These are phyloP conservation scores for Mycena polygramma DNA, from an alignment of 768 basidiomycete genomes.

Conservation along the genomic window DNA sequence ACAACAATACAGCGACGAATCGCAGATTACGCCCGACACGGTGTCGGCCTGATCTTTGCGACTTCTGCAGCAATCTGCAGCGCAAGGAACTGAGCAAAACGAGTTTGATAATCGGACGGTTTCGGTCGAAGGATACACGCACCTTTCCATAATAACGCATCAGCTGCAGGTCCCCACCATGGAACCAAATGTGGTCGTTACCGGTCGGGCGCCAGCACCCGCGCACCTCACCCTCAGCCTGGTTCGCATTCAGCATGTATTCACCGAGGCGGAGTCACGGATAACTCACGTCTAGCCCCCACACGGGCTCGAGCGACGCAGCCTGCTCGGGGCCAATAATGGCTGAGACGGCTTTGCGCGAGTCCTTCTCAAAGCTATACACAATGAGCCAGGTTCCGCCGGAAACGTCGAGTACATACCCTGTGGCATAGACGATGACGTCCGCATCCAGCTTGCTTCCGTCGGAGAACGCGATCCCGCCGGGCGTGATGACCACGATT, in stretches of 20 bases:
- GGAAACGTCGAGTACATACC: conserved; percentile 41
- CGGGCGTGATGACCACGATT: conserved; percentile 55
- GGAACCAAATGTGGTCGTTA: conserved; percentile 39
- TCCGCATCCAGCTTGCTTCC: conserved; percentile 61
- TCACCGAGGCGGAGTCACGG: neutral
- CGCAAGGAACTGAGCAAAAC: conserved; percentile 28
- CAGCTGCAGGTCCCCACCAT: conserved; percentile 36
- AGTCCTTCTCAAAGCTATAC: conserved; percentile 45
- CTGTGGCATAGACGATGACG: conserved; percentile 63
- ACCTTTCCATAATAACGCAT: conserved; percentile 36
- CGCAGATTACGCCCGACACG: conserved; percentile 10
- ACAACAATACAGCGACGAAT: too few relatives aligned
- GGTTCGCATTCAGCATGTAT: neutral
- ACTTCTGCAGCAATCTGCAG: conserved; percentile 36
- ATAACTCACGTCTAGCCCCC: conserved; percentile 43
- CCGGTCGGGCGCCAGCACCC: conserved; percentile 47
- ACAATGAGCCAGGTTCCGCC: too few relatives aligned
- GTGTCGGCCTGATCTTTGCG: conserved; percentile 22
- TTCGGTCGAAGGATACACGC: neutral
- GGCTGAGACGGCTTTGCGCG: conserved; percentile 12
- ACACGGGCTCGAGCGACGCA: conserved; percentile 40
- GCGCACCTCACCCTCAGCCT: conserved; percentile 46
- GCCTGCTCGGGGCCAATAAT: conserved; percentile 28
- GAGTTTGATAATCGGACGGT: too few relatives aligned
- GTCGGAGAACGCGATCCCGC: conserved; percentile 56